Evolutionary conservation across 1,284 basidiomycete species (phyloP).

Genomic region (Phylloporus sp.): DNA sequence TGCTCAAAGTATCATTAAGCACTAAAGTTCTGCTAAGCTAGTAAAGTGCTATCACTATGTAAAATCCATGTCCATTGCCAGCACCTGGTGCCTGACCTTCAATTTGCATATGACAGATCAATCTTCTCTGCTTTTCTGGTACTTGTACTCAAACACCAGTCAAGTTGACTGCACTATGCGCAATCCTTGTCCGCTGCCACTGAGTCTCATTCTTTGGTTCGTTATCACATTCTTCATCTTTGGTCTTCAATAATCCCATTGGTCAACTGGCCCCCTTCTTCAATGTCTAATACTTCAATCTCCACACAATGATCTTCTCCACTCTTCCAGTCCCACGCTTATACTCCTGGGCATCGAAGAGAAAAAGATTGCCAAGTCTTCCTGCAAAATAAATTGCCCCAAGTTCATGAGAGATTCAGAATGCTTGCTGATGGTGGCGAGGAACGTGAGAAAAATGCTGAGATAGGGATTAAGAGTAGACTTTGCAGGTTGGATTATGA

Average conservation of each 20-base stretch:
- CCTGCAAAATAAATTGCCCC: constrained; percentile 88
- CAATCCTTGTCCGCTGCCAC: constrained; percentile 78
- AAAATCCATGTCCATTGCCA: too few species aligned
- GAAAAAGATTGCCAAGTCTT: constrained; percentile 74
- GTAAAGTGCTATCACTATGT: too few species aligned
- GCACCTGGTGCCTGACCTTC: too few species aligned
- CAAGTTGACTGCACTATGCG: constrained; percentile 76
- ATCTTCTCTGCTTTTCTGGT: too few species aligned
- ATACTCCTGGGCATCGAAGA: constrained; percentile 66
- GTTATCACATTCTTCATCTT: constrained; percentile 55
- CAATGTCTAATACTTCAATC: constrained; percentile 79
- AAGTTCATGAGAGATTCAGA: constrained; percentile 66
- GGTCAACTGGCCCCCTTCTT: constrained; percentile 62
- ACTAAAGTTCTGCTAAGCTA: too few species aligned
- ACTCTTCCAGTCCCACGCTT: constrained; percentile 89
- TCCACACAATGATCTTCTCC: constrained; percentile 74
- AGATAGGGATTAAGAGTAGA: constrained; percentile 87
- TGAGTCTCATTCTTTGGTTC: constrained; percentile 38
- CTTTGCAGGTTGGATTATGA: constrained; percentile 64
- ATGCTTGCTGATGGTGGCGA: constrained; percentile 79
- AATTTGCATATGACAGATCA: too few species aligned
- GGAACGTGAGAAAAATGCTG: constrained; percentile 86
- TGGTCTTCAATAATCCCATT: constrained; percentile 85
- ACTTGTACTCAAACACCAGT: constrained; percentile 44
- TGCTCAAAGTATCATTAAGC: too few species aligned